Conservation (phyloP, 2,329 filamentous ascomycete genomes). For the Magnaporthiopsis rhizophila region DNA sequence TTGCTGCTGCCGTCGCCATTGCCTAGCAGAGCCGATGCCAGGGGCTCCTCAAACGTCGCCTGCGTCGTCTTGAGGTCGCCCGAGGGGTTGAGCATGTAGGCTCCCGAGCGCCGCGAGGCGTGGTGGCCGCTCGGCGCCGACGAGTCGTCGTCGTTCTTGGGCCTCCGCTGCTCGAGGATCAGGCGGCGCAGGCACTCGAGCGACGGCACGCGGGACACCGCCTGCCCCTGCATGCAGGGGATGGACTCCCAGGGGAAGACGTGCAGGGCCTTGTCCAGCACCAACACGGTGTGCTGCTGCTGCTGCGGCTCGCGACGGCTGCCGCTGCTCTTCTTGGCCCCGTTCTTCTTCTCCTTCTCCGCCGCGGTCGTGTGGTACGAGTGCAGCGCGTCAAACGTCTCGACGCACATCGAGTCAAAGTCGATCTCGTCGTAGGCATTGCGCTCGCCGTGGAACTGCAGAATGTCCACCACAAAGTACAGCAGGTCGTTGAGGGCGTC, state of each 20-base stretch:
- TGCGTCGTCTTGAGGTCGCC: constrained; percentile 78
- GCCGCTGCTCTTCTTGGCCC: not conserved
- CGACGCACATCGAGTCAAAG: constrained; percentile 84
- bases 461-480: constrained; percentile 92
- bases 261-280: constrained; percentile 87
- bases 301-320: constrained; percentile 25
- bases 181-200: constrained; percentile 73
- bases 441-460: constrained; percentile 92
- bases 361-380: constrained; percentile 58
- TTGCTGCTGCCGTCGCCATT: no score
- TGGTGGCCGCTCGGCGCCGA: constrained; percentile 38
- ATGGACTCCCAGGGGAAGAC: constrained; percentile 94
- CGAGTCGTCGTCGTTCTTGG: constrained; percentile 11
- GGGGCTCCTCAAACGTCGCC: constrained; percentile 58
- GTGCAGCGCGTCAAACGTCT: constrained; percentile 75
- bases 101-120: constrained; percentile 45
- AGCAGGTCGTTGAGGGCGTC: constrained; percentile 86
- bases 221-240: constrained; percentile 69
- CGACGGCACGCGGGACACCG: constrained; percentile 83
- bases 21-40: constrained; percentile 33
- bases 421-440: constrained; percentile 98
- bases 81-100: constrained; percentile 84
- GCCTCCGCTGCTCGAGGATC: constrained; percentile 46
- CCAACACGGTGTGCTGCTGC: constrained; percentile 66
- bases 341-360: constrained; percentile 10